phyloP scores from a whole-genome alignment of 2,329 filamentous ascomycete genomes.

The Penicillium verrucosum region DNA sequence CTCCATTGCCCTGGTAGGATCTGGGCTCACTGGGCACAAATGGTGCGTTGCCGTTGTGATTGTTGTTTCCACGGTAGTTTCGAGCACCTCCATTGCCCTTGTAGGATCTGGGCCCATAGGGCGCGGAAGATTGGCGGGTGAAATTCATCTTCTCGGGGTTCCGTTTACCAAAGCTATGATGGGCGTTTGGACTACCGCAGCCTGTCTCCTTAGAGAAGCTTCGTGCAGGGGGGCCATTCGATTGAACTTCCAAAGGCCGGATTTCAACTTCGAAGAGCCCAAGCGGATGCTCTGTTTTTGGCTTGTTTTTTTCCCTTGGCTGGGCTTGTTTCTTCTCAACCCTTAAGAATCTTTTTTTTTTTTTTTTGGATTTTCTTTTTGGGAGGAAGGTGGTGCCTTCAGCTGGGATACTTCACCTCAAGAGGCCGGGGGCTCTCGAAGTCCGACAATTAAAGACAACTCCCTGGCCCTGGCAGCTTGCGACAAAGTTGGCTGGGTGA shows the following conservation, averaged over 20 bases:
- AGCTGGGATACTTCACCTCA: slow-evolving; percentile 11
- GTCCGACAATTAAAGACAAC: slow-evolving; percentile 17
- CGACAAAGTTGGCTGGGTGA: slow-evolving; percentile 1
- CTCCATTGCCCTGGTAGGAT: too few species aligned
- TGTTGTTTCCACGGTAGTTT: too few species aligned
- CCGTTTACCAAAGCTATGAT: not conserved
- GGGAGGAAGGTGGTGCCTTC: not conserved
- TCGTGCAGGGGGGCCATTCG: slow-evolving; percentile 10
- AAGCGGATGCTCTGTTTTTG: slow-evolving; percentile 7
- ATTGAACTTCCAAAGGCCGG: slow-evolving; percentile 15
- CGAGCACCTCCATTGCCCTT: too few species aligned
- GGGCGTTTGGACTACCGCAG: not conserved
- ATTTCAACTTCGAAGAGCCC: slow-evolving; percentile 20
- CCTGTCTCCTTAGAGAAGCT: not conserved
- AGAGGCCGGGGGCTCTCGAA: slow-evolving; percentile 14
- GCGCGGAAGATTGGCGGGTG: too few species aligned
- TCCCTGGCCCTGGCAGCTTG: slow-evolving; percentile 13
- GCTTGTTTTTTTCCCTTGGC: not conserved
- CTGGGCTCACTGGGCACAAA: not conserved
- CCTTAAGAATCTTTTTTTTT: not conserved
- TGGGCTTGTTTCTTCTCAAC: not conserved
- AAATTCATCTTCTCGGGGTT: not conserved
- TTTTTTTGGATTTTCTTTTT: not conserved
- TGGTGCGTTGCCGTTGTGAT: not conserved
- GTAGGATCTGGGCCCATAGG: too few species aligned